These are phyloP conservation scores for Skeletonema grethae DNA, from an alignment of 108 stramenopile genomes.

Conservation along the genomic window DNA sequence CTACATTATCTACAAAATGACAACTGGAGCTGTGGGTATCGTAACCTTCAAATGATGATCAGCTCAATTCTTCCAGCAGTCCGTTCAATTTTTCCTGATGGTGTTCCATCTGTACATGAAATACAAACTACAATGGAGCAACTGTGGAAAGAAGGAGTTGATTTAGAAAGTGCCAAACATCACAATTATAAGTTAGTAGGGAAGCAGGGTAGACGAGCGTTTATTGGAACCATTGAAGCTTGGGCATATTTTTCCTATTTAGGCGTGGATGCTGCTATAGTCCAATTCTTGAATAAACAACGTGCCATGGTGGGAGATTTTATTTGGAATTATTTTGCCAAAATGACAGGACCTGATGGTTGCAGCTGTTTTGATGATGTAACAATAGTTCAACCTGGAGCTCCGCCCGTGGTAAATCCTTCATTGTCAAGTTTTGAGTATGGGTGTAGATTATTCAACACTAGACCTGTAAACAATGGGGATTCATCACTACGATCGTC, in stretches of 20 bases:
- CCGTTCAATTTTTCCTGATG: conserved; percentile 37
- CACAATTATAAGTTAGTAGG: conserved; percentile 54
- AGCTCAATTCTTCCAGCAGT: conserved; percentile 55
- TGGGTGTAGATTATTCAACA: conserved; percentile 20
- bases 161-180: conserved; percentile 67
- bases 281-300: conserved; percentile 78
- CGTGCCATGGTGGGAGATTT: conserved; percentile 55
- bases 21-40: conserved; percentile 81
- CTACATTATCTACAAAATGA: conserved; percentile 63
- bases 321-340: conserved; percentile 63
- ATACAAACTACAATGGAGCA: conserved; percentile 63
- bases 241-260: conserved; percentile 58
- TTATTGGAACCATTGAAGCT: conserved; percentile 85
- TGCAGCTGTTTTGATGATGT: conserved; percentile 28
- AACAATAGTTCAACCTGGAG: conserved; percentile 3
- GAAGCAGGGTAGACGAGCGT: conserved; percentile 28
- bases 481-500: conserved; percentile 1
- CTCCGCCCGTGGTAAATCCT: conserved; percentile 1
- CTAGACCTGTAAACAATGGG: neutral
- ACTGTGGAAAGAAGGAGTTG: conserved; percentile 73
- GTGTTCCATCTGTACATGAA: conserved; percentile 57
- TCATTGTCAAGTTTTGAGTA: conserved; percentile 24
- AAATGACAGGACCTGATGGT: conserved; percentile 7
- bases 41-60: conserved; percentile 83
- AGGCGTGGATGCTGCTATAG: conserved; percentile 68